phyloP scores from a whole-genome alignment of 306 rosid genomes.

The Vachellia pachyceras region DNA sequence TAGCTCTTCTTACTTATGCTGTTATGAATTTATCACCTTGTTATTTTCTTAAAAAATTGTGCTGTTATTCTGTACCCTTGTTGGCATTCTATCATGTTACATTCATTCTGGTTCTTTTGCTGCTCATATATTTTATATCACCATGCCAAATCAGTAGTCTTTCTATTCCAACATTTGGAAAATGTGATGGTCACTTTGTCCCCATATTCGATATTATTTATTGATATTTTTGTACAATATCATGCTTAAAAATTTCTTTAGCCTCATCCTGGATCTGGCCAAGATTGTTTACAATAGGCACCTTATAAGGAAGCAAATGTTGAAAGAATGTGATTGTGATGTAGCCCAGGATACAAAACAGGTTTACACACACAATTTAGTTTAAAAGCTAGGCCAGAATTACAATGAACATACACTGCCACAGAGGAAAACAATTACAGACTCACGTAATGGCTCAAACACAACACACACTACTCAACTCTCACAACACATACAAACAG shows the following conservation, averaged over 20 bases:
- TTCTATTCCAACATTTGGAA: not conserved
- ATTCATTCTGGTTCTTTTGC: not conserved
- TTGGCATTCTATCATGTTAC: not conserved
- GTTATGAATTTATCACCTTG: not conserved
- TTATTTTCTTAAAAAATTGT: not conserved
- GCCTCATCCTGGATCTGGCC: not conserved
- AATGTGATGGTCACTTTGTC: not conserved
- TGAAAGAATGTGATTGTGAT: too few species aligned
- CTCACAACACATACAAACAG: too few species aligned
- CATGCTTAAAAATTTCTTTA: not conserved
- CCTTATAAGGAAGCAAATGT: too few species aligned
- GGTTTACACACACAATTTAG: too few species aligned
- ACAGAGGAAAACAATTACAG: too few species aligned
- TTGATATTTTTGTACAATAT: not conserved
- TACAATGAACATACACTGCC: too few species aligned
- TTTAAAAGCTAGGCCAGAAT: too few species aligned
- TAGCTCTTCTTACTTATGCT: slow-evolving; percentile 3
- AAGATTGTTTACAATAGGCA: not conserved
- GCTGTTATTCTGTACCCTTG: not conserved
- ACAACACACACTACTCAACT: too few species aligned
- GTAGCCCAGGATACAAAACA: too few species aligned
- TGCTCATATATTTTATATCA: not conserved
- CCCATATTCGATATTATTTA: not conserved
- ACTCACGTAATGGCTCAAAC: too few species aligned
- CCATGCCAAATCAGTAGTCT: not conserved